Percentiles rank a stretch among this genome's conserved stretches.
Evolutionary conservation across 495 filamentous ascomycete genomes (phyloP).

Genomic region (Cercophora scortea): DNA sequence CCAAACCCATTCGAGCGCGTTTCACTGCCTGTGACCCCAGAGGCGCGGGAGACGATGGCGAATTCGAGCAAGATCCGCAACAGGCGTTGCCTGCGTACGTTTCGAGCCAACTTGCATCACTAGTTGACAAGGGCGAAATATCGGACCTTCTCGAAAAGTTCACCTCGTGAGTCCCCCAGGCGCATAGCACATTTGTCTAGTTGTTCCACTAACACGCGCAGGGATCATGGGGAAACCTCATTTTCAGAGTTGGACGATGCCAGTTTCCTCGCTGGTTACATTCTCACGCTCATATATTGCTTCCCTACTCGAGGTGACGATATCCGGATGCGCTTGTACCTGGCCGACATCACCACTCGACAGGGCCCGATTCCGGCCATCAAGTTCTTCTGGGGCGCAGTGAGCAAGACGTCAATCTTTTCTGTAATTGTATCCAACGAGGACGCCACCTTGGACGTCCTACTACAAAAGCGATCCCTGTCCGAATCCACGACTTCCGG

Average conservation of each 20-base stretch:
- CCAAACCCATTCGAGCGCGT: slow-evolving; percentile 14
- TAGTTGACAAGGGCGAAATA: slow-evolving; percentile 34
- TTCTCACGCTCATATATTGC: slow-evolving; percentile 73
- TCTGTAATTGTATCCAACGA: slow-evolving; percentile 42
- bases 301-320: slow-evolving; percentile 82
- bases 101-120: slow-evolving; percentile 21
- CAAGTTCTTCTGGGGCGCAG: slow-evolving; percentile 83
- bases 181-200: neutral
- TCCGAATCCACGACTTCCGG: slow-evolving; percentile 12
- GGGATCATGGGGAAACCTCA: slow-evolving; percentile 18
- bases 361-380: slow-evolving; percentile 55
- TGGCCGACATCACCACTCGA: slow-evolving; percentile 59
- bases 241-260: slow-evolving; percentile 48
- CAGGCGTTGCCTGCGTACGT: slow-evolving; percentile 24
- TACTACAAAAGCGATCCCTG: slow-evolving; percentile 15
- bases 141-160: slow-evolving; percentile 29
- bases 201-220: slow-evolving; percentile 2
- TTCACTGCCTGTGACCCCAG: slow-evolving; percentile 7
- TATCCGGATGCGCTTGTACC: slow-evolving; percentile 90
- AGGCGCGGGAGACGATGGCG: slow-evolving; percentile 1
- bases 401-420: slow-evolving; percentile 60
- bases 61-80: slow-evolving; percentile 2
- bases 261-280: slow-evolving; percentile 74
- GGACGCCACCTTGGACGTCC: slow-evolving; percentile 11
- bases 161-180: slow-evolving; percentile 22